Base-by-base conservation (phyloP, 345 rosid species). In the Bruguiera gymnorhiza region DNA sequence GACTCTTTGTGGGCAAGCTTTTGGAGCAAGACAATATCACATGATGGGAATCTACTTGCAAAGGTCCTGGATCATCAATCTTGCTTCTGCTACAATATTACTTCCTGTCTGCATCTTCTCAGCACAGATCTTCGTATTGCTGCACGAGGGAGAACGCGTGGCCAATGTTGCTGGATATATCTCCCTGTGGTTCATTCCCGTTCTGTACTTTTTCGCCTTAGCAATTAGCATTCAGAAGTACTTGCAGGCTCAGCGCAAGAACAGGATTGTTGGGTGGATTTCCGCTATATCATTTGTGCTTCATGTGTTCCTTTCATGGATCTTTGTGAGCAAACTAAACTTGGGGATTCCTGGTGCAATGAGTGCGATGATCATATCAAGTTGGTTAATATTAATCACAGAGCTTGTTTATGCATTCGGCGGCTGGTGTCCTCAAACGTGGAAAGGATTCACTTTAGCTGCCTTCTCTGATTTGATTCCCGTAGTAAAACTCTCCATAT, bases 391-490 rank as follows among this genome's bases (percentile, higher is more conserved):
- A 13, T 51, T 76, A 0, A 52, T 76, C 1, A 78, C 78, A 32
- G 55, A 37, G 30, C 56, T 81, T 51, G 70, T 74, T 43, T 88
- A 85, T 55, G 39, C 84, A 16, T 80, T 86, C 24, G 85, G 93
- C 1, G 90, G 93, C 8, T 83, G 93, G 91, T 90, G 96, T 70
- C 84, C 87, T 5, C 5, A 77, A 9, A 85, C 91, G 9, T 86
- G 96, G 93, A 86, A 73, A n/a, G 93, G 96, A 1, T 85, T 90
- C 68, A 74, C 80, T 21, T 34, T 19, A 31, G 83, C 79, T 64
- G 82, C 89, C 21, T 85, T 88, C 66, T 9, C 48, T 36, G 87
- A 84, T 67, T 39, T 88, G 5, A 4, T 79, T 6, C 91, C 96
- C 4, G 71, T 85, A 34, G 51, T 84, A 19, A 87, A 84, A 83